Evolutionary conservation across 257 asterid species (phyloP).

Genomic region (Primulina eburnea): DNA sequence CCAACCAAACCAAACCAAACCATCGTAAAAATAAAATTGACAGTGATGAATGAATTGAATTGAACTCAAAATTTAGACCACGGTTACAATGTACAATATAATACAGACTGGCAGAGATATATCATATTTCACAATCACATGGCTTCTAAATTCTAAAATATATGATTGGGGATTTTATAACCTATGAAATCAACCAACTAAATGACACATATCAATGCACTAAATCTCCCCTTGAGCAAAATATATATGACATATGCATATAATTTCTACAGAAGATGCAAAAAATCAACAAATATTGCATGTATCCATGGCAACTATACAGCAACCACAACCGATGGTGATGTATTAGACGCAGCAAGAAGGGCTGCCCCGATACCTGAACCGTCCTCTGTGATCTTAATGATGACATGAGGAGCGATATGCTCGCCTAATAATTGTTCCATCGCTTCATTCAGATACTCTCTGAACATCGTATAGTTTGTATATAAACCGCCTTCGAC

Average conservation of each 20-base stretch:
- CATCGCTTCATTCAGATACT: constrained; percentile 53
- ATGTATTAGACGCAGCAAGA: constrained; percentile 65
- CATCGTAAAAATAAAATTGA: too few relatives aligned
- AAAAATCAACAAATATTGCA: neutral
- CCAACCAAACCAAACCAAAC: too few relatives aligned
- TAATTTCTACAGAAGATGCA: neutral
- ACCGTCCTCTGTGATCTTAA: constrained; percentile 69
- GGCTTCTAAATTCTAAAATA: neutral
- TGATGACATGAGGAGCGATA: constrained; percentile 25
- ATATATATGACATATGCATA: too few relatives aligned
- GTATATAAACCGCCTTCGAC: constrained; percentile 73
- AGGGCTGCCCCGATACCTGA: constrained; percentile 96
- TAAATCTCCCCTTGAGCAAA: neutral
- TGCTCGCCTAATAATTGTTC: constrained; percentile 69
- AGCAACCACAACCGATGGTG: neutral
- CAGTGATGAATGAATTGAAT: neutral
- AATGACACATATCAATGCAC: too few relatives aligned
- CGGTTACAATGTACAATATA: neutral
- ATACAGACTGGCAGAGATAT: neutral
- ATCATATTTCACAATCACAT: neutral
- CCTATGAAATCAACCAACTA: neutral
- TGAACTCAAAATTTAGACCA: neutral
- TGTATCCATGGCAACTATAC: neutral
- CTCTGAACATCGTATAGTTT: constrained; percentile 67
- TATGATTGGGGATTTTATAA: neutral